These are phyloP conservation scores for Nemania serpens DNA, from an alignment of 2,329 filamentous ascomycete species.

Conservation along the genomic window DNA sequence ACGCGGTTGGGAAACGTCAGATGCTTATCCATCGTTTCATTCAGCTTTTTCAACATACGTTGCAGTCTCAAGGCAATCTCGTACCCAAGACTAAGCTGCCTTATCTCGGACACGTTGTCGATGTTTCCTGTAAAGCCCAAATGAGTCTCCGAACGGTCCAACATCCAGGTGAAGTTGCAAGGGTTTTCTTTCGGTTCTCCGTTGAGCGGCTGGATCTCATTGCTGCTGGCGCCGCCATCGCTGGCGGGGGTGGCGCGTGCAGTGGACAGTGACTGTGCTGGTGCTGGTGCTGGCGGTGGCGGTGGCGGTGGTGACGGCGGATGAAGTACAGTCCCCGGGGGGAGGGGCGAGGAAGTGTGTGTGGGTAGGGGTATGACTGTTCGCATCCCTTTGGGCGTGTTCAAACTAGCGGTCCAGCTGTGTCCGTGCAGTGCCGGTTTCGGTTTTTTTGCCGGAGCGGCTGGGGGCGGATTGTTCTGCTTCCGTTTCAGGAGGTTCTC, in stretches of 20 bases:
- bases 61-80: conserved; percentile 26
- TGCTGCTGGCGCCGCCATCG: not conserved
- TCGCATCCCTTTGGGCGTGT: no score
- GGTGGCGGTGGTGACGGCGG: no score
- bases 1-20: conserved; percentile 28
- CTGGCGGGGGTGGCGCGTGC: not conserved
- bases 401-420: no score
- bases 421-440: no score
- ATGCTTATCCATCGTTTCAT: conserved; percentile 22
- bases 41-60: conserved; percentile 27
- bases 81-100: conserved; percentile 21
- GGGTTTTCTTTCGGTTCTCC: conserved; percentile 20
- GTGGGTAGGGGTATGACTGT: no score
- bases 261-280: no score
- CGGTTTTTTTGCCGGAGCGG: no score
- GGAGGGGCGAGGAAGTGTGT: no score
- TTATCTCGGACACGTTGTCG: conserved; percentile 19
- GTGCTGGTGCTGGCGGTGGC: no score
- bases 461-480: no score
- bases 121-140: conserved; percentile 30
- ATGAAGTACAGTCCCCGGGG: no score
- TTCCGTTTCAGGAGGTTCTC: no score
- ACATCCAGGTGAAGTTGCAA: conserved; percentile 26
- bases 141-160: conserved; percentile 28
- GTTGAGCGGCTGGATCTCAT: conserved; percentile 4